phyloP scores from a whole-genome alignment of 306 rosid genomes.

The Rosa multiflora region DNA sequence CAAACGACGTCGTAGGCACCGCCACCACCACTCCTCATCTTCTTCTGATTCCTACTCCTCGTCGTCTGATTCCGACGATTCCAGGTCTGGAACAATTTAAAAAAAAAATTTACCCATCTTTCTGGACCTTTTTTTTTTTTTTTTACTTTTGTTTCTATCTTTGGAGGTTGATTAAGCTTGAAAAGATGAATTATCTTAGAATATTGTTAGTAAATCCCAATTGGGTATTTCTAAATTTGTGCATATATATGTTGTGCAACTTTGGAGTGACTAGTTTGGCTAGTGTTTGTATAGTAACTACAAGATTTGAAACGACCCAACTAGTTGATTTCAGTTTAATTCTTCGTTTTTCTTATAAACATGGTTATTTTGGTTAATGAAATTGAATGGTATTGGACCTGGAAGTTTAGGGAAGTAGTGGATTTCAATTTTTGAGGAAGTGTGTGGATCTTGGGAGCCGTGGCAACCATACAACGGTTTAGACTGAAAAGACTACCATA shows the following conservation, averaged over 20 bases:
- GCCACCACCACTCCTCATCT: conserved; percentile 53
- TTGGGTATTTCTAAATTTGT: background rate
- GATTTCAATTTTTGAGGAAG: background rate
- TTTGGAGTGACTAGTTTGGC: background rate
- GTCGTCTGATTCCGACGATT: conserved; percentile 48
- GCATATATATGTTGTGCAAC: background rate
- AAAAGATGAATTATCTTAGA: background rate
- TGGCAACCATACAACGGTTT: background rate
- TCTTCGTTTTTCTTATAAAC: background rate
- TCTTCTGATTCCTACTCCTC: conserved; percentile 52
- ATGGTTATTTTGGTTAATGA: background rate
- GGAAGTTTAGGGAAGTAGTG: background rate
- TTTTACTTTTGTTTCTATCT: background rate
- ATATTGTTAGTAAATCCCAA: background rate
- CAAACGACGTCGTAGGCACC: conserved; percentile 76
- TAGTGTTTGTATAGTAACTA: background rate
- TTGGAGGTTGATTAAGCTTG: background rate
- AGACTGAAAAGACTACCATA: background rate
- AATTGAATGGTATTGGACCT: background rate
- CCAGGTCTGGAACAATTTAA: conserved; percentile 44
- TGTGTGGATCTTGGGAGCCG: background rate
- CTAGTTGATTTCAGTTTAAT: background rate
- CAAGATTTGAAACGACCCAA: background rate
- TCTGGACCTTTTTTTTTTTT: background rate
- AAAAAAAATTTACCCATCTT: background rate